These are phyloP conservation scores for Naganishia sp. DNA, from an alignment of 1,284 basidiomycete species.

Conservation along the genomic window DNA sequence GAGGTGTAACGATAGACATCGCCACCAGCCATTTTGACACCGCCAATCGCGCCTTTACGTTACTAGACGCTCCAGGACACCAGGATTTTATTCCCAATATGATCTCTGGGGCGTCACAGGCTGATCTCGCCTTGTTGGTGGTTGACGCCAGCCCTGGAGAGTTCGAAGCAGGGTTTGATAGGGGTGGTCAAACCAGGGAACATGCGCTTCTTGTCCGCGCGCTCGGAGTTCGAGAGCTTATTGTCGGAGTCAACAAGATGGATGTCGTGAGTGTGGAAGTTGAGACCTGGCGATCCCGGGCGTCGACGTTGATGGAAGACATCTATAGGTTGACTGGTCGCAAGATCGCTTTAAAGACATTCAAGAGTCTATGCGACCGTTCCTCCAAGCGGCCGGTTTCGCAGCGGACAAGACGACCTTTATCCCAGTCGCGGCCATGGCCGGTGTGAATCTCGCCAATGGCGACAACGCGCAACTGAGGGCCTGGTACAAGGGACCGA, in stretches of 20 bases:
- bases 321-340: conserved; percentile 74
- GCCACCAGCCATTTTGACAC: conserved; percentile 82
- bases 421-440: conserved; percentile 86
- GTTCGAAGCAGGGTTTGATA: conserved; percentile 93
- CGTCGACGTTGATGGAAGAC: neutral
- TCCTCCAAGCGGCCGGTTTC: conserved; percentile 86
- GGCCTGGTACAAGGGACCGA: conserved; percentile 83
- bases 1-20: conserved; percentile 97
- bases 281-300: neutral
- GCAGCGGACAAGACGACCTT: conserved; percentile 74
- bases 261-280: conserved; percentile 65
- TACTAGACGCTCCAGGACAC: conserved; percentile 95
- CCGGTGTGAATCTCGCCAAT: conserved; percentile 79
- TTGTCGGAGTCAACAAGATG: conserved; percentile 93
- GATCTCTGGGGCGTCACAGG: conserved; percentile 97
- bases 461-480: conserved; percentile 57
- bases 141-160: conserved; percentile 87
- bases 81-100: conserved; percentile 98
- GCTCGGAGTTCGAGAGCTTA: conserved; percentile 88
- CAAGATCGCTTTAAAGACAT: conserved; percentile 84
- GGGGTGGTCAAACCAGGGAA: conserved; percentile 95
- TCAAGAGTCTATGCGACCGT: conserved; percentile 69
- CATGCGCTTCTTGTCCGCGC: conserved; percentile 90
- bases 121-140: conserved; percentile 93
- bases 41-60: conserved; percentile 75